These are phyloP conservation scores for Phytophthora macrochlamydospora DNA, from an alignment of 352 stramenopile species.

Conservation along the genomic window DNA sequence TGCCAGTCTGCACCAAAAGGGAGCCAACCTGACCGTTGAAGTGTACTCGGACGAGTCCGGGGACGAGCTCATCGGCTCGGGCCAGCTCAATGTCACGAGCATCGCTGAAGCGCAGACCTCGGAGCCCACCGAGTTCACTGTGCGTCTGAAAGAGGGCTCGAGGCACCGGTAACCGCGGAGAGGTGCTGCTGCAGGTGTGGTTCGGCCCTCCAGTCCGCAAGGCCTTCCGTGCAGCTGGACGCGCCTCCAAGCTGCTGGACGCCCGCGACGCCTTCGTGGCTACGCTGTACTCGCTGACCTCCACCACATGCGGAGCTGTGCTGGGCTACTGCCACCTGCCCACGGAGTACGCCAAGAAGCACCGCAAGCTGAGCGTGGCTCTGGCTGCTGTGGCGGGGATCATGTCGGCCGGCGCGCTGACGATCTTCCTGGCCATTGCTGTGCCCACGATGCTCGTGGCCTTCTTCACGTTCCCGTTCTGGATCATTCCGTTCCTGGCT, in stretches of 20 bases:
- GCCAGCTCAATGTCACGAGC: slow-evolving; percentile 51
- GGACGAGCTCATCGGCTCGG: slow-evolving; percentile 77
- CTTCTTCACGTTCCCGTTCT: slow-evolving; percentile 84
- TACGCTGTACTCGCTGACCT: slow-evolving; percentile 52
- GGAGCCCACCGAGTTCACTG: slow-evolving; percentile 39
- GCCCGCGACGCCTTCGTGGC: slow-evolving; percentile 68
- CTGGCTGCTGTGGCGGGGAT: slow-evolving; percentile 64
- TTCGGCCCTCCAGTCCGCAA: slow-evolving; percentile 80
- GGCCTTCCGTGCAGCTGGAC: slow-evolving; percentile 76
- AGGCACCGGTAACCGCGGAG: slow-evolving; percentile 50
- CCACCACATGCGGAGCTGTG: slow-evolving; percentile 27
- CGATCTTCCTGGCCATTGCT: slow-evolving; percentile 70
- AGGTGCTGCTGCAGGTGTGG: slow-evolving; percentile 71
- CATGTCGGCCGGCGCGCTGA: slow-evolving; percentile 47
- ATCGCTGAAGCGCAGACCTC: slow-evolving; percentile 49
- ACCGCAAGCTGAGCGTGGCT: slow-evolving; percentile 73
- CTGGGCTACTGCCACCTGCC: slow-evolving; percentile 61
- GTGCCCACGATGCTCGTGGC: slow-evolving; percentile 72
- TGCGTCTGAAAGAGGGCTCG: slow-evolving; percentile 58
- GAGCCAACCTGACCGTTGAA: slow-evolving; percentile 64
- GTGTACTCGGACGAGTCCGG: slow-evolving; percentile 77
- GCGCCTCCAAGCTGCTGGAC: slow-evolving; percentile 72
- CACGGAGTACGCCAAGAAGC: slow-evolving; percentile 71
- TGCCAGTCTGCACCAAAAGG: slow-evolving; percentile 50
- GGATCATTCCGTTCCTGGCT: slow-evolving; percentile 81